Base-by-base conservation (phyloP, 805 yeast species). In the Brettanomyces nanus region DNA sequence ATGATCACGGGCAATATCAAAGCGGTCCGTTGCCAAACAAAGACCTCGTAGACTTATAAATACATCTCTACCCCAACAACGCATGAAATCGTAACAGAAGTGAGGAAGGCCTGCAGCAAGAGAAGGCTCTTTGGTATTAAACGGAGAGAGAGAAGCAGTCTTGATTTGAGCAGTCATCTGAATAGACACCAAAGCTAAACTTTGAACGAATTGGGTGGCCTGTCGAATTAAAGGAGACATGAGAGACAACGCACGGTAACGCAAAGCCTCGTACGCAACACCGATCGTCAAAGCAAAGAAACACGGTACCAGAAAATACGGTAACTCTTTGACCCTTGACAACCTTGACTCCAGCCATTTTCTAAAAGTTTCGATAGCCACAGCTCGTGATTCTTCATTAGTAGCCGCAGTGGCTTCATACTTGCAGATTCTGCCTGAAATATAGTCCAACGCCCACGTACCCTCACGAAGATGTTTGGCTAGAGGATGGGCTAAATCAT, bases 61-160 rank as follows among this genome's bases (percentile, higher is more conserved):
- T 1, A 87, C 95, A 60, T 90, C 98, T 54, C 98, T 73, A 18
- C 98, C 98, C 98, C 98, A 90, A 56, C 96, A 86, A 58, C 98
- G 72, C 95, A 90, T 87, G 59, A 83, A 89, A 46, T 82, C 86
- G 41, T 72, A 73, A 54, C 92, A 80, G 62, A 90, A 90, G 60
- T 87, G 97, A 2, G 98, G 98, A 43, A 90, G 69, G 1, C 97
- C 98, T 2, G 98, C 98, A 13, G 97, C 95, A 74, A 90, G 68
- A 30, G 85, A 75, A 2, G 95, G 83, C 13, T 77, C 71, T n/a
- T 31, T 19, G 31, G 68, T 62, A 9, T 67, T 62, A 29, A 62
- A 63, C 2, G 97, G 94, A 20, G 68, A 61, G 38, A 92, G 66
- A 0, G 96, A 84, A 1, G 96, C 85, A 19, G 77, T 75, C 33